phyloP scores from a whole-genome alignment of 1,284 basidiomycete genomes.

The Takashimella koratensis region DNA sequence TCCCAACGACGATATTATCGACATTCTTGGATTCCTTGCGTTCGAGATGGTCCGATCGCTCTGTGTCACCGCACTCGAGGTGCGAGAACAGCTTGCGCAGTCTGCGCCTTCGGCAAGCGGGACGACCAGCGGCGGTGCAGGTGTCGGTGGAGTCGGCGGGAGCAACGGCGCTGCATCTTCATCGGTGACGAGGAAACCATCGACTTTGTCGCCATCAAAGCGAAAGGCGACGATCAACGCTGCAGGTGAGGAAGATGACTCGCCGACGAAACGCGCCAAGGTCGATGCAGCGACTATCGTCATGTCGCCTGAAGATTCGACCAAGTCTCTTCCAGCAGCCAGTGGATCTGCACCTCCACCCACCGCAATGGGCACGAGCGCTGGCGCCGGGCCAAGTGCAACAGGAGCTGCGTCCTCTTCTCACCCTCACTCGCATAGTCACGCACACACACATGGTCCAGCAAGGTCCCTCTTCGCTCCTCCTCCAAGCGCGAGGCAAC shows the following conservation, averaged over 20 bases:
- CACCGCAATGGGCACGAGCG: constrained; percentile 8
- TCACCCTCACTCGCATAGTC: constrained; percentile 58
- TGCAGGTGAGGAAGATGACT: constrained; percentile 51
- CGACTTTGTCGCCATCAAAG: constrained; percentile 18
- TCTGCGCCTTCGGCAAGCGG: constrained; percentile 10
- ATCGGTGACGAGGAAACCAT: constrained; percentile 5
- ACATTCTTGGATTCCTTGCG: constrained; percentile 93
- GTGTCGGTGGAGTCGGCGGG: constrained; percentile 5
- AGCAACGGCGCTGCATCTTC: not conserved
- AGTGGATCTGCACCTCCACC: constrained; percentile 2
- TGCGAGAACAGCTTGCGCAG: constrained; percentile 49
- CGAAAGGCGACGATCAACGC: constrained; percentile 37
- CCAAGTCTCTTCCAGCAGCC: constrained; percentile 4
- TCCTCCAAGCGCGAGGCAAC: constrained; percentile 71
- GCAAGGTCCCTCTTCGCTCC: constrained; percentile 68
- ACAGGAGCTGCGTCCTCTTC: constrained; percentile 12
- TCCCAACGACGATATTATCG: constrained; percentile 90
- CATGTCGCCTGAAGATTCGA: constrained; percentile 11
- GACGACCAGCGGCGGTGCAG: constrained; percentile 2
- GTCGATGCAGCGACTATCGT: constrained; percentile 40
- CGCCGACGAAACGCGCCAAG: constrained; percentile 51
- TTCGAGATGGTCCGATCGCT: constrained; percentile 96
- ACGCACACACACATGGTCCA: too few relatives aligned
- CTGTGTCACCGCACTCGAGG: constrained; percentile 76
- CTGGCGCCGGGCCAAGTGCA: constrained; percentile 4